These are phyloP conservation scores for Leptographium lundbergii DNA, from an alignment of 2,329 filamentous ascomycete genomes.

Conservation along the genomic window DNA sequence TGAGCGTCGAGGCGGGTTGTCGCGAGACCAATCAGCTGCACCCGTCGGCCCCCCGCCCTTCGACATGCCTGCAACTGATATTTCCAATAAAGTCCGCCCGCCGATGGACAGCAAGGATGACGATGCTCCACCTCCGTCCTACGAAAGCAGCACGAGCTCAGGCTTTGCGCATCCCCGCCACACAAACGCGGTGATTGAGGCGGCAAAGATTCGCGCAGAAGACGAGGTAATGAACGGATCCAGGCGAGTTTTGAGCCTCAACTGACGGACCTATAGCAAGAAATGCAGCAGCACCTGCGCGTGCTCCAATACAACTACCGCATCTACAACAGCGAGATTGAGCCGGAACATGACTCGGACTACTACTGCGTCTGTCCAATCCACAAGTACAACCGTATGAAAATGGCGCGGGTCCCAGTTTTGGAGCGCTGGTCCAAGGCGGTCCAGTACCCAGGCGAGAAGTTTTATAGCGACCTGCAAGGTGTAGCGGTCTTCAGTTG, in stretches of 20 bases:
- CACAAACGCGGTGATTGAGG: not conserved
- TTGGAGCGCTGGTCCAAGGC: constrained; percentile 30
- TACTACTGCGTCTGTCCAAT: constrained; percentile 26
- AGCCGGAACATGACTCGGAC: constrained; percentile 31
- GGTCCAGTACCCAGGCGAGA: constrained; percentile 30
- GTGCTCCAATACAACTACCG: constrained; percentile 23
- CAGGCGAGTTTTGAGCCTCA: no score
- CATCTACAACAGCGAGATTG: constrained; percentile 33
- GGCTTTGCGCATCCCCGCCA: not conserved
- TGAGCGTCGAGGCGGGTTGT: not conserved
- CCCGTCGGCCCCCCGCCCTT: not conserved
- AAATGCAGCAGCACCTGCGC: constrained; percentile 29
- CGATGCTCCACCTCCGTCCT: not conserved
- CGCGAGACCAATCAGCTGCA: not conserved
- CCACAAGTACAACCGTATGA: constrained; percentile 24
- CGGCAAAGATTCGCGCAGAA: not conserved
- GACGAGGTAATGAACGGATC: not conserved
- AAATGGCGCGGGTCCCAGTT: constrained; percentile 22
- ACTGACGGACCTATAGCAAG: constrained; percentile 18
- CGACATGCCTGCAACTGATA: not conserved
- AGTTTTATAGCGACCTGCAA: constrained; percentile 11
- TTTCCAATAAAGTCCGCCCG: no score
- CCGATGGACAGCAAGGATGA: not conserved
- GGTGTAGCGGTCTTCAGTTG: not conserved
- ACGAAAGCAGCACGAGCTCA: not conserved